These are phyloP conservation scores for Whalleya microplaca DNA, from an alignment of 2,329 filamentous ascomycete species.

Conservation along the genomic window DNA sequence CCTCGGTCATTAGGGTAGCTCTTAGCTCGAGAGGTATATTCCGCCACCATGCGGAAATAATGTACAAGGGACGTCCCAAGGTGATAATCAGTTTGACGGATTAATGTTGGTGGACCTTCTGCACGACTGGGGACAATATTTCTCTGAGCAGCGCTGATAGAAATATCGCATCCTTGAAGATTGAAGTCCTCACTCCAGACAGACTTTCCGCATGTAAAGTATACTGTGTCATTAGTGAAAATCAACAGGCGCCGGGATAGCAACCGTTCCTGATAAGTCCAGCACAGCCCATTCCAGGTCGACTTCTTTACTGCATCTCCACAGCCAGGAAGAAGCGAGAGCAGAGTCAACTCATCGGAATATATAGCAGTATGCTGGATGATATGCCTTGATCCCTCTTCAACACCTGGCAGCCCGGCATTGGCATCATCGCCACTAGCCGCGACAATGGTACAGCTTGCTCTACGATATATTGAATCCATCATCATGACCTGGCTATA, in stretches of 20 bases:
- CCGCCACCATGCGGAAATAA: no score
- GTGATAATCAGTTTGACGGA: no score
- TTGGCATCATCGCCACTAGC: constrained; percentile 7
- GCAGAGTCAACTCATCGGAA: constrained; percentile 7
- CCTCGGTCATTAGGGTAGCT: no score
- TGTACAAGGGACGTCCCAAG: no score
- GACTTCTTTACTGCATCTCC: constrained; percentile 1
- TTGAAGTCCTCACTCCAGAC: constrained; percentile 11
- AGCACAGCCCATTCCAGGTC: constrained; percentile 21
- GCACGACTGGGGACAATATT: no score
- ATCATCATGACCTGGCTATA: constrained; percentile 20
- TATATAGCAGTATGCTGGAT: neutral
- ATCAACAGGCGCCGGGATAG: constrained; percentile 24
- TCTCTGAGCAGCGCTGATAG: no score
- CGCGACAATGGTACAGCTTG: constrained; percentile 12
- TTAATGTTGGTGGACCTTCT: no score
- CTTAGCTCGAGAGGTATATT: no score
- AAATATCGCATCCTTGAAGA: no score
- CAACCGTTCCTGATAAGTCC: constrained; percentile 30
- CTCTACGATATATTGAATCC: constrained; percentile 25
- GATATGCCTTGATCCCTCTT: neutral
- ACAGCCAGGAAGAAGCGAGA: constrained; percentile 1
- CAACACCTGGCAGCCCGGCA: constrained; percentile 1
- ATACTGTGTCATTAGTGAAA: constrained; percentile 13
- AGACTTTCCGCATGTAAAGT: constrained; percentile 5